Evolutionary conservation across 2,329 filamentous ascomycete species (phyloP).

Genomic region (Rhexocercosporidium sp.): DNA sequence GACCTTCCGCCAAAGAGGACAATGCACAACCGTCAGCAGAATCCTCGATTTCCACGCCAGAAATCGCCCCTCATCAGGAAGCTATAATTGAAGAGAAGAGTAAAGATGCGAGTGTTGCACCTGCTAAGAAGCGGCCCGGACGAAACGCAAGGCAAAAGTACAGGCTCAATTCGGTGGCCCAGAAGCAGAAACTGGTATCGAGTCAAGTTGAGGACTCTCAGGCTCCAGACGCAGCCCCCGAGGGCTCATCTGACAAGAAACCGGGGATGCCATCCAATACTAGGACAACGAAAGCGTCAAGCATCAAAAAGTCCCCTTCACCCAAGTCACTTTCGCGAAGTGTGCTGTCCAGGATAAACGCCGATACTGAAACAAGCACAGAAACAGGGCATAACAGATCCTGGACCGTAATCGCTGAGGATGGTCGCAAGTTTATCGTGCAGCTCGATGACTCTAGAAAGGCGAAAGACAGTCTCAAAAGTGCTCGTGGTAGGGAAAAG

Average conservation of each 20-base stretch:
- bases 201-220: background rate
- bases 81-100: background rate
- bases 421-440: background rate
- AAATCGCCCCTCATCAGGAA: background rate
- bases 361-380: background rate
- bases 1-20: background rate
- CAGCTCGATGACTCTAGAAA: background rate
- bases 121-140: background rate
- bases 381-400: background rate
- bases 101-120: background rate
- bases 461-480: too few relatives aligned
- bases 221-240: background rate
- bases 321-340: background rate
- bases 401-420: background rate
- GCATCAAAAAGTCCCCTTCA: background rate
- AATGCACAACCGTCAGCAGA: too few relatives aligned
- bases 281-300: background rate
- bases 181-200: background rate
- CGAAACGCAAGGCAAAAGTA: background rate
- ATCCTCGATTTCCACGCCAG: background rate
- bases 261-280: too few relatives aligned
- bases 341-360: background rate
- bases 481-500: too few relatives aligned
- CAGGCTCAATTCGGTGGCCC: too few relatives aligned
- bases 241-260: background rate